These are phyloP conservation scores for Actinidia arguta DNA, from an alignment of 179 eudicot genomes.

Conservation along the genomic window DNA sequence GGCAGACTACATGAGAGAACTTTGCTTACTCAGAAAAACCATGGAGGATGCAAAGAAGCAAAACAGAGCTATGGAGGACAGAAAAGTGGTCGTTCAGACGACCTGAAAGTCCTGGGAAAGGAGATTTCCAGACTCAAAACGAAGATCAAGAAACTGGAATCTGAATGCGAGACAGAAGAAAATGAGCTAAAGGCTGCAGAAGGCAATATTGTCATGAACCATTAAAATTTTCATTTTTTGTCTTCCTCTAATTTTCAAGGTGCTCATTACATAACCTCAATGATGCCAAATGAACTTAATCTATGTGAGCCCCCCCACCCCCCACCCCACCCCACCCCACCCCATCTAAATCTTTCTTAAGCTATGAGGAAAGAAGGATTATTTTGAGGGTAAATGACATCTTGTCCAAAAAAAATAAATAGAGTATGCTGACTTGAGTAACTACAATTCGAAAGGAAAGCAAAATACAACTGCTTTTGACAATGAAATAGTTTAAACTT, in stretches of 20 bases:
- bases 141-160: slow-evolving; percentile 59
- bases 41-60: slow-evolving; percentile 60
- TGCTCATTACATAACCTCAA: too few species aligned
- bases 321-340: too few species aligned
- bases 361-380: too few species aligned
- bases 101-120: slow-evolving; percentile 54
- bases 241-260: too few species aligned
- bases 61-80: slow-evolving; percentile 53
- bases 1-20: slow-evolving; percentile 76
- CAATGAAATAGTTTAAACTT: background rate
- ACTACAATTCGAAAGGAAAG: background rate
- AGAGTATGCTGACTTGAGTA: background rate
- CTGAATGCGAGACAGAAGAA: slow-evolving; percentile 56
- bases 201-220: slow-evolving; percentile 39
- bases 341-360: too few species aligned
- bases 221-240: too few species aligned
- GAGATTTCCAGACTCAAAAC: slow-evolving; percentile 42
- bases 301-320: too few species aligned
- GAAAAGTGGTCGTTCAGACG: slow-evolving; percentile 37
- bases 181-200: slow-evolving; percentile 65
- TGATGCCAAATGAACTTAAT: too few species aligned
- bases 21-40: slow-evolving; percentile 50
- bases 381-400: too few species aligned
- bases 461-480: background rate
- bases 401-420: too few species aligned